Evolutionary conservation across 192 early-diverging fungal genomes (phyloP).

Genomic region (Phlyctochytrium arcticum): DNA sequence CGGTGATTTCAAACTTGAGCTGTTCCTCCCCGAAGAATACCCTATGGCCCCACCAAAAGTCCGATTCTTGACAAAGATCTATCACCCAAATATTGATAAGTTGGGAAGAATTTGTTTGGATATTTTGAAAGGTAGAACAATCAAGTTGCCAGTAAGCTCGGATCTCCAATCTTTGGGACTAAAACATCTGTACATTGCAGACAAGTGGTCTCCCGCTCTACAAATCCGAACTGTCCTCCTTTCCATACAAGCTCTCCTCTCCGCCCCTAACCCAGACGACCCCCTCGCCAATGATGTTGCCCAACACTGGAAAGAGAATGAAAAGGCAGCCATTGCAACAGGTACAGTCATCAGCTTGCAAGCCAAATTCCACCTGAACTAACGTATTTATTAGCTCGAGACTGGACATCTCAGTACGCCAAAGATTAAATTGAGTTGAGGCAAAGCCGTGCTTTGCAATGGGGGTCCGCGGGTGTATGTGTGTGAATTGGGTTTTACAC

Average conservation of each 20-base stretch:
- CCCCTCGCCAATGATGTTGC: slow-evolving; percentile 98
- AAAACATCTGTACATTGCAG: slow-evolving; percentile 39
- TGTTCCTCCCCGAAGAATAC: slow-evolving; percentile 96
- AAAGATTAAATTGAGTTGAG: not conserved
- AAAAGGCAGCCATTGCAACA: slow-evolving; percentile 83
- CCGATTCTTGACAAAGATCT: slow-evolving; percentile 94
- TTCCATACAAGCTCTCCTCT: slow-evolving; percentile 94
- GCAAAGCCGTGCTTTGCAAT: no score
- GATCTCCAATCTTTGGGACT: not conserved
- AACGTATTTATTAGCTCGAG: slow-evolving; percentile 13
- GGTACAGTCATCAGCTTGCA: slow-evolving; percentile 30
- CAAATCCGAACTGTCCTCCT: slow-evolving; percentile 98
- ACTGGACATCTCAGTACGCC: slow-evolving; percentile 28
- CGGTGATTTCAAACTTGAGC: slow-evolving; percentile 88
- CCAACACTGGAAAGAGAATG: slow-evolving; percentile 98
- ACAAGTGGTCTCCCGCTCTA: slow-evolving; percentile 98
- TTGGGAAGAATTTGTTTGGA: slow-evolving; percentile 96
- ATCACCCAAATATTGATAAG: slow-evolving; percentile 99
- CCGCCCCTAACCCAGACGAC: slow-evolving; percentile 97
- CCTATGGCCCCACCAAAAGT: slow-evolving; percentile 99
- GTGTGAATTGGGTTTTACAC: no score
- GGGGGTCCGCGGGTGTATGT: no score
- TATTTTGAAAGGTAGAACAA: slow-evolving; percentile 80
- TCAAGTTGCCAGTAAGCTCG: not conserved
- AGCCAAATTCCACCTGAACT: not conserved